Evolutionary conservation across 352 stramenopile species (phyloP).

Genomic region (Phytophthora pistaciae): DNA sequence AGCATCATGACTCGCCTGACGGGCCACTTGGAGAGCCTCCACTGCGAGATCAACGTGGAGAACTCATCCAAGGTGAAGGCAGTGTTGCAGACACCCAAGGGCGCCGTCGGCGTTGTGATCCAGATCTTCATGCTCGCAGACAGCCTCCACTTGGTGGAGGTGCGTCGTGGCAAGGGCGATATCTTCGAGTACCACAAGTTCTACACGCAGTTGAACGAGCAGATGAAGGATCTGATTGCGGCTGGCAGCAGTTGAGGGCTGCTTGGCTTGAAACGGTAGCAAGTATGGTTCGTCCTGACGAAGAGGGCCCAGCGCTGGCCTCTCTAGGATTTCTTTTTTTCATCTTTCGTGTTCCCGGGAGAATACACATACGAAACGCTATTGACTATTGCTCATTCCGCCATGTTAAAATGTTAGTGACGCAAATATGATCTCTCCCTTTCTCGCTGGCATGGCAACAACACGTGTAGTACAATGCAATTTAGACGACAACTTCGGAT

Average conservation of each 20-base stretch:
- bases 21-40: conserved; percentile 76
- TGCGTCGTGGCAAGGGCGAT: conserved; percentile 91
- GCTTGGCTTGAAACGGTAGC: conserved; percentile 19
- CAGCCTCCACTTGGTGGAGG: conserved; percentile 87
- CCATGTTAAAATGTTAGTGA: conserved; percentile 27
- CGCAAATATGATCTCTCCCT: conserved; percentile 8
- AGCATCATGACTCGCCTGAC: conserved; percentile 84
- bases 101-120: conserved; percentile 90
- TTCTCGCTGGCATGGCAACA: background rate
- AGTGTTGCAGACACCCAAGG: conserved; percentile 86
- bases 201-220: conserved; percentile 90
- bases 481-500: conserved; percentile 56
- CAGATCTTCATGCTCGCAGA: conserved; percentile 92
- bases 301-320: background rate
- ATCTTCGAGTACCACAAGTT: conserved; percentile 94
- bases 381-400: conserved; percentile 18
- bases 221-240: conserved; percentile 88
- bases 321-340: conserved; percentile 26
- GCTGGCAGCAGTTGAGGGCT: conserved; percentile 28
- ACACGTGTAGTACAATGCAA: conserved; percentile 3
- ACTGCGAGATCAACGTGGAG: conserved; percentile 86
- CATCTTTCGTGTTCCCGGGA: conserved; percentile 35
- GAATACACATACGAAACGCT: conserved; percentile 42
- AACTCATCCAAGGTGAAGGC: conserved; percentile 87
- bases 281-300: conserved; percentile 32